Evolutionary conservation across 495 filamentous ascomycete genomes (phyloP).

Genomic region (Aspergillus wentii): DNA sequence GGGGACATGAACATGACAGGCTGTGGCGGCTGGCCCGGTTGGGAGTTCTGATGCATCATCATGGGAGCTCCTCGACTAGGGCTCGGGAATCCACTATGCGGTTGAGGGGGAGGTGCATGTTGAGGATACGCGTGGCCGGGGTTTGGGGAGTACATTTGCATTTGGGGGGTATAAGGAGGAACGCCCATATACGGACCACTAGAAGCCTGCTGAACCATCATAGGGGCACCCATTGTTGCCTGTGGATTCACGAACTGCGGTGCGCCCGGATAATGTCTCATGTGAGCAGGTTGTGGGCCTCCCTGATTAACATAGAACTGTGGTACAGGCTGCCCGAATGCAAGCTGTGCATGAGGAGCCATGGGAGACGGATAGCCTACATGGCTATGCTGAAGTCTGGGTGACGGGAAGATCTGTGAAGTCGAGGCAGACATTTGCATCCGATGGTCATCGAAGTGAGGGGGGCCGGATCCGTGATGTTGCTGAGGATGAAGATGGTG

Average conservation of each 20-base stretch:
- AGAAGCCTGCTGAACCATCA: constrained; percentile 78
- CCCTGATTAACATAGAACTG: constrained; percentile 64
- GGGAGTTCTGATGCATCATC: constrained; percentile 80
- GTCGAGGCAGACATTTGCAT: constrained; percentile 81
- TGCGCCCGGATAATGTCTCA: constrained; percentile 43
- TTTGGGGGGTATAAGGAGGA: constrained; percentile 57
- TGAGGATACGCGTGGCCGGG: constrained; percentile 62
- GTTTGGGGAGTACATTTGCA: constrained; percentile 70
- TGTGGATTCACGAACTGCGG: constrained; percentile 63
- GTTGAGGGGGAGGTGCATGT: constrained; percentile 57
- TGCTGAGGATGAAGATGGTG: constrained; percentile 63
- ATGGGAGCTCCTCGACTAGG: constrained; percentile 72
- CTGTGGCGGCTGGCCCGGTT: constrained; percentile 60
- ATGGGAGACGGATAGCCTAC: constrained; percentile 71
- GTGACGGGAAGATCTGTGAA: constrained; percentile 73
- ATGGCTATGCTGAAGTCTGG: constrained; percentile 62
- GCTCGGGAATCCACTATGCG: constrained; percentile 77
- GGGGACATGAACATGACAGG: constrained; percentile 63
- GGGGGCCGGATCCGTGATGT: constrained; percentile 56
- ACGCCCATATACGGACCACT: constrained; percentile 49
- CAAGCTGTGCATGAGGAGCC: constrained; percentile 61
- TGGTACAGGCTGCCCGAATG: constrained; percentile 68
- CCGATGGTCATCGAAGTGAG: constrained; percentile 72
- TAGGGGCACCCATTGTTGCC: constrained; percentile 62
- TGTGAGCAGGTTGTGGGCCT: constrained; percentile 43